Evolutionary conservation across 495 filamentous ascomycete genomes (phyloP), one percentile per base, ranked within the genome.

Genomic region (Sordaria brevicollis): DNA sequence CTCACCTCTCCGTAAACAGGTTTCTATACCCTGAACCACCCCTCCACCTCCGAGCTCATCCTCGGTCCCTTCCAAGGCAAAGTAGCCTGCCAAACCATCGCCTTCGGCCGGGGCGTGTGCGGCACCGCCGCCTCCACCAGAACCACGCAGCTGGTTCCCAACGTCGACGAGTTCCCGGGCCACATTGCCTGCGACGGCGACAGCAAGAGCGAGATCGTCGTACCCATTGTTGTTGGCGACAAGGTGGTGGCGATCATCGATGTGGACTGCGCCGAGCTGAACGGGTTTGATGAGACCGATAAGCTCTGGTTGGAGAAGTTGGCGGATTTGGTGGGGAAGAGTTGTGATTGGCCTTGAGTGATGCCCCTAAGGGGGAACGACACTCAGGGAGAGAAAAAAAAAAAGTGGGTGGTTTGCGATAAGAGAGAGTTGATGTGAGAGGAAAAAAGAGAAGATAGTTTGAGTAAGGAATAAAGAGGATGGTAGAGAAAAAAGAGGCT

Each of bases 131-230:
- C 92, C 0, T 75, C 81, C 31, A 88, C 81, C 9, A 78, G 82
- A 57, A 79, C 81, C 67, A 94, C 89, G 3, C 86, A 94, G 67
- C 74, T 96, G 4, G 91, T 97, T 6, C 80, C 83, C 7, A 90
- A 97, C 78, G 92, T 97, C 11, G 80, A 88, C 29, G 70, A 80
- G 49, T 97, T 96, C 76, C 90, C 92, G 3, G 93, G 92, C 4
- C 94, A 97, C 81, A 97, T 97, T 77, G 92, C 94, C 6, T 97
- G 94, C 76, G 94, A 97, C 80, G 86, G 85, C 10, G 90, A 87
- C 70, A 92, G 88, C 70, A 88, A 84, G 77, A 96, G 93, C 79
- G 94, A 97, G 84, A 92, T 97, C 78, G 93, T 97, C 5, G 92
- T 97, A 35, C 94, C 94, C 13, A 88, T 97, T 74, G 69, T 91